A percentile compares a stretch with the other conserved stretches of the same genome.
These are phyloP conservation scores for Aspergillus persii DNA, from an alignment of 2,329 filamentous ascomycete genomes.

Conservation along the genomic window DNA sequence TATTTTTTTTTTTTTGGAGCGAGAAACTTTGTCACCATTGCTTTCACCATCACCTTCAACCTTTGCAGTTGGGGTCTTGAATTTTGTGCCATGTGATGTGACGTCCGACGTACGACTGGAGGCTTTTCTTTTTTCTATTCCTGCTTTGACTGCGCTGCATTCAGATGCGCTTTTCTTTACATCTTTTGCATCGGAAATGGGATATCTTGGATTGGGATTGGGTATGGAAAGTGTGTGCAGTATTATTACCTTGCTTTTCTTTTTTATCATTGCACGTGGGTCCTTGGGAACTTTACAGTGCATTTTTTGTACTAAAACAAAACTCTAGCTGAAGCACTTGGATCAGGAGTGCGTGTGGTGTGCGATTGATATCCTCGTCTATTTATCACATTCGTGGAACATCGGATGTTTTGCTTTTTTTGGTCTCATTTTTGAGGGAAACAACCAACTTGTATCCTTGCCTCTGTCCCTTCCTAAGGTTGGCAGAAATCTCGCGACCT, in stretches of 20 bases:
- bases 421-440: neutral
- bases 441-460: neutral
- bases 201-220: slow-evolving; percentile 9
- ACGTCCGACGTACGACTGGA: neutral
- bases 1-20: neutral
- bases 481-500: neutral
- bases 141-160: neutral
- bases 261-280: neutral
- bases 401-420: neutral
- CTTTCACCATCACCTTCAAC: neutral
- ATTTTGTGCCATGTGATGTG: neutral
- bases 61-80: neutral
- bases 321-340: slow-evolving; percentile 1
- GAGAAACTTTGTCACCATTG: slow-evolving; percentile 3
- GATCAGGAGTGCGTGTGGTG: slow-evolving; percentile 11
- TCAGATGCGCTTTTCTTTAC: slow-evolving; percentile 1
- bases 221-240: slow-evolving; percentile 8
- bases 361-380: slow-evolving; percentile 13
- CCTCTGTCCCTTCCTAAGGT: neutral
- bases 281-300: slow-evolving; percentile 1
- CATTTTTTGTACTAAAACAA: slow-evolving; percentile 5
- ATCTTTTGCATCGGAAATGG: slow-evolving; percentile 13
- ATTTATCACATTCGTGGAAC: slow-evolving; percentile 9
- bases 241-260: neutral
- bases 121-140: neutral